Evolutionary conservation across 306 rosid species (phyloP).

Genomic region (Carpinus fangiana): DNA sequence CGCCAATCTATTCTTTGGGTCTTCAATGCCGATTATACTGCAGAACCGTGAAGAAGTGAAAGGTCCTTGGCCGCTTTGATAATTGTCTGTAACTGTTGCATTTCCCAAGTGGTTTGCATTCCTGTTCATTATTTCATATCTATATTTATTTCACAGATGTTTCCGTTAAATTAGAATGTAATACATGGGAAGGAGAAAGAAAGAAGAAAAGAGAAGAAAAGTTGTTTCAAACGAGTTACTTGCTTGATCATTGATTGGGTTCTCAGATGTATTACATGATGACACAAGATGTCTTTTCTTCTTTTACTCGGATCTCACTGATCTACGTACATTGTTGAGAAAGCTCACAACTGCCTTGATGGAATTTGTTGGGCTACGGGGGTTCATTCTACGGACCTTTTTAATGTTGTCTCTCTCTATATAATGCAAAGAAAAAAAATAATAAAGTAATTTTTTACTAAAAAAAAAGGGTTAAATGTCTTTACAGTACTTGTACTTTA

Average conservation of each 20-base stretch:
- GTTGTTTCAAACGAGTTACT: not conserved
- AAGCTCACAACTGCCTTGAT: too few relatives aligned
- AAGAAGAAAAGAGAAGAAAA: not conserved
- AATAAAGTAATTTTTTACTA: too few relatives aligned
- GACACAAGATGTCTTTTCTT: not conserved
- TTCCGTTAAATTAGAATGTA: constrained; percentile 20
- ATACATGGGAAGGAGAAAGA: constrained; percentile 9
- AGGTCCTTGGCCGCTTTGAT: constrained; percentile 16
- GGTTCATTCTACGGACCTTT: too few relatives aligned
- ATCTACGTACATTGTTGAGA: too few relatives aligned
- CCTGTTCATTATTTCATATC: constrained; percentile 13
- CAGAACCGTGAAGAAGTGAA: constrained; percentile 20
- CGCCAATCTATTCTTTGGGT: constrained; percentile 1
- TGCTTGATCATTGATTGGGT: not conserved
- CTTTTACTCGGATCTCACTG: too few relatives aligned
- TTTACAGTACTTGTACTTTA: too few relatives aligned
- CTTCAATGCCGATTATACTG: constrained; percentile 6
- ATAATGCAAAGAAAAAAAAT: too few relatives aligned
- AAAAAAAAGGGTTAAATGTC: too few relatives aligned
- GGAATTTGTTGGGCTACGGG: too few relatives aligned
- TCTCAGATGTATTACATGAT: not conserved
- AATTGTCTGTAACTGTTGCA: constrained; percentile 13
- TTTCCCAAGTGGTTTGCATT: constrained; percentile 17
- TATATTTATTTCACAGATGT: constrained; percentile 18
- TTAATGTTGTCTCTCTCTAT: too few relatives aligned